Evolutionary conservation across 768 basidiomycete species (phyloP), one percentile per base, ranked within the genome.

Genomic region (Trametes punicea): DNA sequence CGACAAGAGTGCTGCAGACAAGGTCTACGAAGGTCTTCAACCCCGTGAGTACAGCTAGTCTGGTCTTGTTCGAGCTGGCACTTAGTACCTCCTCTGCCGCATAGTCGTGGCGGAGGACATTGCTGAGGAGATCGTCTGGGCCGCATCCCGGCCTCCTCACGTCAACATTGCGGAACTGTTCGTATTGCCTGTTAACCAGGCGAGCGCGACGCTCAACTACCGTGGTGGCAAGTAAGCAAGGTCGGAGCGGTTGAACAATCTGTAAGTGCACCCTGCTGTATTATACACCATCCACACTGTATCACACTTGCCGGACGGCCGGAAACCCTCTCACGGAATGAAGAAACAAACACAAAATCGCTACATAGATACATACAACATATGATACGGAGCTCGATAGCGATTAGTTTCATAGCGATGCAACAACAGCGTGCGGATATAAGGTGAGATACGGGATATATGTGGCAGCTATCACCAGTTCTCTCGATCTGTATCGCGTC

Each of bases 41-140:
- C 94, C 94, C 59, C 69, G 94, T 95, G 67, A 70, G 90, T 74
- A n/a, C 7, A 15, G 26, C 9, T 13, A 23, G 16, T 41, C 25
- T 57, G 38, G 42, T 30, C 18, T 26, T n/a, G 9, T 36, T 11
- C 40, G 15, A 36, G n/a, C 16, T 29, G 26, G 47, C 26, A 16
- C 56, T 31, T 21, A 56, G 26, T 25, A 10, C 23, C 16, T 25
- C 33, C 33, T 33, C 48, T 41, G 45, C 42, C 23, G 23, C 46
- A 29, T 65, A 94, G 90, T 96, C 70, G 79, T 81, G 6, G 84
- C 87, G 6, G 79, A 87, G 57, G 94, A 98, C 67, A 88, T 98
- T 42, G 97, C 97, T 1, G 97, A 99, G 69, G 94, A 98, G 72
- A 95, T 99, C 65, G 93, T 96, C 18, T 99, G 96, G 96, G 86